Evolutionary conservation across 805 yeast genomes (phyloP).

Genomic region (Candida oleophila): DNA sequence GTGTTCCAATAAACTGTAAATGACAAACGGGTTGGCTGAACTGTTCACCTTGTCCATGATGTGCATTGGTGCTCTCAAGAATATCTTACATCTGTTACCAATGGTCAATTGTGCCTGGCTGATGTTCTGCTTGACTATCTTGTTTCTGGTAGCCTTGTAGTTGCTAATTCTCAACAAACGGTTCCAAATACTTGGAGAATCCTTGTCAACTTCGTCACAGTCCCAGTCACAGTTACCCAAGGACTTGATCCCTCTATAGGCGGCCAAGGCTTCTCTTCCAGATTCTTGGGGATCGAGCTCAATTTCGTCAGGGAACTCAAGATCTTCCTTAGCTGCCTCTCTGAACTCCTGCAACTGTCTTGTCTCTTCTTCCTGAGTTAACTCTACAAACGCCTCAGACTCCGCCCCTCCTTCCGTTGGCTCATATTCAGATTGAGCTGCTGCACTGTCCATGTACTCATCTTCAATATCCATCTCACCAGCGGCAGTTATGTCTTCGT

Average conservation of each 20-base stretch:
- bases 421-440: slow-evolving; percentile 28
- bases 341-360: slow-evolving; percentile 72
- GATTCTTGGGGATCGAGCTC: slow-evolving; percentile 76
- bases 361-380: slow-evolving; percentile 79
- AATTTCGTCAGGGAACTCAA: slow-evolving; percentile 93
- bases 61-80: slow-evolving; percentile 54
- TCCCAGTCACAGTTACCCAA: slow-evolving; percentile 85
- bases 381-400: slow-evolving; percentile 65
- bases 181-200: slow-evolving; percentile 76
- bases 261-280: slow-evolving; percentile 69
- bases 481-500: slow-evolving; percentile 36
- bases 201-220: slow-evolving; percentile 74
- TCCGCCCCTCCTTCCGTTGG: slow-evolving; percentile 47
- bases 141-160: slow-evolving; percentile 73
- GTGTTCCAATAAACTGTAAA: slow-evolving; percentile 76
- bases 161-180: slow-evolving; percentile 72
- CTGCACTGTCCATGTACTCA: slow-evolving; percentile 16
- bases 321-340: slow-evolving; percentile 72
- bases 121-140: slow-evolving; percentile 58
- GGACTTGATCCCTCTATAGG: slow-evolving; percentile 87
- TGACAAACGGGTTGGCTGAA: slow-evolving; percentile 49
- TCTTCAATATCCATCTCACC: slow-evolving; percentile 34
- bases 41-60: slow-evolving; percentile 45
- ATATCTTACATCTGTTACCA: slow-evolving; percentile 65
- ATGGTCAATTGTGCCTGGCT: slow-evolving; percentile 40